phyloP scores from a whole-genome alignment of 768 basidiomycete species.

The Galerina marginata region DNA sequence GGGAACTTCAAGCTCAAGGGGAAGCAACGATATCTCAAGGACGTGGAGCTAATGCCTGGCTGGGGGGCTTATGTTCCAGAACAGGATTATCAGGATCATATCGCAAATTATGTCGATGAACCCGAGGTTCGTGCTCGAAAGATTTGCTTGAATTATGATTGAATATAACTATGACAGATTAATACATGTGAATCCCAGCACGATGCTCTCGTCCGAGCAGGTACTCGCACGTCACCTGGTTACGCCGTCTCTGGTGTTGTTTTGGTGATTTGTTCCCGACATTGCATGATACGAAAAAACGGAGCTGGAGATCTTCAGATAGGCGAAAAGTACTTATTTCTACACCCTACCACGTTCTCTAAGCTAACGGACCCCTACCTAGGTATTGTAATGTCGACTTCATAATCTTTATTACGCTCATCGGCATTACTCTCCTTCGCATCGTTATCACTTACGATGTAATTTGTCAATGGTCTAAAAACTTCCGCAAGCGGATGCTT shows the following conservation, averaged over 20 bases:
- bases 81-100: slow-evolving; percentile 6
- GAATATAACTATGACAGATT: neutral
- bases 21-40: slow-evolving; percentile 18
- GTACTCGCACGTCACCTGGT: slow-evolving; percentile 11
- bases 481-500: slow-evolving; percentile 1
- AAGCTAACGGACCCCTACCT: neutral
- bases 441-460: slow-evolving; percentile 22
- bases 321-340: slow-evolving; percentile 20
- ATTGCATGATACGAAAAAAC: slow-evolving; percentile 19
- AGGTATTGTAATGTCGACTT: slow-evolving; percentile 24
- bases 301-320: slow-evolving; percentile 29
- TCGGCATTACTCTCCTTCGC: neutral
- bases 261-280: slow-evolving; percentile 19
- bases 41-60: slow-evolving; percentile 22
- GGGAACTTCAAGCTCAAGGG: slow-evolving; percentile 31
- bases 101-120: slow-evolving; percentile 12
- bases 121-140: slow-evolving; percentile 11
- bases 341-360: neutral
- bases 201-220: slow-evolving; percentile 14
- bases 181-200: slow-evolving; percentile 20
- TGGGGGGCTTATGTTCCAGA: slow-evolving; percentile 17
- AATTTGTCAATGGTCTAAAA: slow-evolving; percentile 17
- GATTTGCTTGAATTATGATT: neutral
- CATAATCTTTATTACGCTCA: slow-evolving; percentile 11
- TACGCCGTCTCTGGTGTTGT: slow-evolving; percentile 14